Percentiles rank a stretch among this genome's conserved stretches.
These are phyloP conservation scores for Claviceps paspali DNA, from an alignment of 2,329 filamentous ascomycete species.

Conservation along the genomic window DNA sequence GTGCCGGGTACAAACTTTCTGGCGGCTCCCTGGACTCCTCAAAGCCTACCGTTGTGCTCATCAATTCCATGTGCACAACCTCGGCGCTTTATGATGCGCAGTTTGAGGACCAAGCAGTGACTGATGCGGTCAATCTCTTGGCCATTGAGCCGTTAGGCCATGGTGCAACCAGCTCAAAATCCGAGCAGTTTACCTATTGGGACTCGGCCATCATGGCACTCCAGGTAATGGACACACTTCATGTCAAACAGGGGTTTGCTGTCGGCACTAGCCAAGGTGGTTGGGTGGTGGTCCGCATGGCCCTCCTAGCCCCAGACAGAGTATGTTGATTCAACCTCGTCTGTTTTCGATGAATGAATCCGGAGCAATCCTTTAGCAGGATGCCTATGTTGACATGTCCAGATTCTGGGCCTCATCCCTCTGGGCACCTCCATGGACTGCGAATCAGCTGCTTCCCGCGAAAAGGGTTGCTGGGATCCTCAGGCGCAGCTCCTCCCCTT, in stretches of 20 bases:
- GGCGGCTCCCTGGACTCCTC: constrained; percentile 27
- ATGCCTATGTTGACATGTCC: constrained; percentile 2
- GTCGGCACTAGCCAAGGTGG: constrained; percentile 38
- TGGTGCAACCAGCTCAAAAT: constrained; percentile 26
- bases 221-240: constrained; percentile 37
- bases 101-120: constrained; percentile 25
- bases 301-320: constrained; percentile 31
- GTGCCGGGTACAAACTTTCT: constrained; percentile 28
- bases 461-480: constrained; percentile 35
- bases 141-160: constrained; percentile 39
- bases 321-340: constrained; percentile 14
- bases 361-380: background rate
- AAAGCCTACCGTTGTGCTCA: constrained; percentile 35
- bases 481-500: constrained; percentile 25
- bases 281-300: constrained; percentile 35
- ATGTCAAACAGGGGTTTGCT: constrained; percentile 31
- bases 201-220: constrained; percentile 37
- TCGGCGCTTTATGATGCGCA: constrained; percentile 29
- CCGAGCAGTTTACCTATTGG: constrained; percentile 39
- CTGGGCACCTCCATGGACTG: constrained; percentile 38
- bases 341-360: background rate
- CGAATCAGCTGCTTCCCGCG: constrained; percentile 30
- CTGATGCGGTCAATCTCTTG: constrained; percentile 29
- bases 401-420: constrained; percentile 32
- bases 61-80: constrained; percentile 37